Base-by-base conservation (phyloP, 2,329 filamentous ascomycete genomes). In the Neobulgaria alba region DNA sequence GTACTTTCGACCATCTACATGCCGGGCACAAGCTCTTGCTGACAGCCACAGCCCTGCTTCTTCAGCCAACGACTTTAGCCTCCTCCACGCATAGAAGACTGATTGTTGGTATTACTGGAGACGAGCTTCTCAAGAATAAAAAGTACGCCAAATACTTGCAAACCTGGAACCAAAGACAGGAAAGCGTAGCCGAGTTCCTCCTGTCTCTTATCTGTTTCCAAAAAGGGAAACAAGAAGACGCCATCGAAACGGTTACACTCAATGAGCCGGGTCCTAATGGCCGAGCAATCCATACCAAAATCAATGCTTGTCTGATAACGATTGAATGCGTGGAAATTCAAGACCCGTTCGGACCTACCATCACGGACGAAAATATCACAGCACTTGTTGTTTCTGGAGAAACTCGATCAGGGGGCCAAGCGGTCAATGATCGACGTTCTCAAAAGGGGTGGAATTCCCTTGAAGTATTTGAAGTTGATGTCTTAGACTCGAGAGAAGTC, bases 1-100 rank as follows among this genome's bases (percentile, higher is more conserved):
- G 92, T 8, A 98, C 92, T 0, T 98, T 96, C 63, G 92, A 98
- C 61, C 88, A 96, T 63, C 73, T 98, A 16, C 92, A 98, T 59
- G 80, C 85, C 3, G 92, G 92, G 4, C 92, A 98, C 67, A 98
- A 96, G 64, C 71, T 96, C n/a, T 74, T 98, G 15, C 75, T 98
- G 15, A 88, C 89, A n/a, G 89, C 89, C 46, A 85, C 84, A 0
- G 76, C 81, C 0, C 75, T 95, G 41, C 72, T 87, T 12, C 70
- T 61, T 84, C 42, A 74, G 76, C 43, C 69, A 75, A 63, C 21
- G 53, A 57, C 21, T 14, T 46, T 49, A 14, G 47, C 47, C 18
- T 56, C 66, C 0, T 55, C 58, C 1, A 49, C 57, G 20, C 64
- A 68, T 16, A 74, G 75, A 46, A 71, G 71, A 9, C 73, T 93